phyloP scores from a whole-genome alignment of 1,284 basidiomycete species.

The Ceratobasidium sp. region DNA sequence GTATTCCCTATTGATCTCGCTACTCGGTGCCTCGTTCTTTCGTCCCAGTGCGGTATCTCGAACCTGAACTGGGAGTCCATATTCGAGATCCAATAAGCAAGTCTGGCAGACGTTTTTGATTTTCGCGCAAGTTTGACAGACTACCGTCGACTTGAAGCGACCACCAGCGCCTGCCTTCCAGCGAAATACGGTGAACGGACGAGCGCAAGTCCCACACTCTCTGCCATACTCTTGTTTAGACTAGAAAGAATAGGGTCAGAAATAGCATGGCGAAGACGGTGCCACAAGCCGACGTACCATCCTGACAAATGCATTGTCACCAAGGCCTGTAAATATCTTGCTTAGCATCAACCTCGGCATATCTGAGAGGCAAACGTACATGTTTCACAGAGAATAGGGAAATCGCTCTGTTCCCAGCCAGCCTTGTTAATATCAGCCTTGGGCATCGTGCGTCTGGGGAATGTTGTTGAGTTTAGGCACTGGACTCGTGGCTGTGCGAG shows the following conservation, averaged over 20 bases:
- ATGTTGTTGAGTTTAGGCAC: constrained; percentile 19
- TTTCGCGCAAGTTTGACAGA: constrained; percentile 98
- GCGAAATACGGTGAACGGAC: constrained; percentile 95
- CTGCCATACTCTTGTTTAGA: constrained; percentile 95
- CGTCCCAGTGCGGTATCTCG: constrained; percentile 91
- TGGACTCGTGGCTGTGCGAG: constrained; percentile 7
- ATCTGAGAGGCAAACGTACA: constrained; percentile 59
- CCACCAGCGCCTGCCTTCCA: constrained; percentile 96
- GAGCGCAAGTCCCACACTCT: constrained; percentile 93
- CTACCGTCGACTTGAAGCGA: constrained; percentile 96
- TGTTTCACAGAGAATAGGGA: constrained; percentile 88
- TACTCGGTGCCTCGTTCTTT: constrained; percentile 87
- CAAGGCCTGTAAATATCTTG: constrained; percentile 64
- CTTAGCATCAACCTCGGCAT: constrained; percentile 31
- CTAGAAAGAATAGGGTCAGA: constrained; percentile 52
- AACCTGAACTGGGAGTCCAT: constrained; percentile 94
- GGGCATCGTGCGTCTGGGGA: constrained; percentile 37
- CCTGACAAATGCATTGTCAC: constrained; percentile 84
- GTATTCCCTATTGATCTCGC: constrained; percentile 96
- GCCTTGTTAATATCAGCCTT: constrained; percentile 80
- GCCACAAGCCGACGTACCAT: constrained; percentile 8
- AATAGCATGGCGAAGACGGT: constrained; percentile 41
- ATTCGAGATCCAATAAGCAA: constrained; percentile 94
- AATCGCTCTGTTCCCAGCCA: constrained; percentile 89
- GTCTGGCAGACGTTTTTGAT: constrained; percentile 99